Base-by-base conservation (phyloP, 495 filamentous ascomycete species). In the Physcia stellaris region DNA sequence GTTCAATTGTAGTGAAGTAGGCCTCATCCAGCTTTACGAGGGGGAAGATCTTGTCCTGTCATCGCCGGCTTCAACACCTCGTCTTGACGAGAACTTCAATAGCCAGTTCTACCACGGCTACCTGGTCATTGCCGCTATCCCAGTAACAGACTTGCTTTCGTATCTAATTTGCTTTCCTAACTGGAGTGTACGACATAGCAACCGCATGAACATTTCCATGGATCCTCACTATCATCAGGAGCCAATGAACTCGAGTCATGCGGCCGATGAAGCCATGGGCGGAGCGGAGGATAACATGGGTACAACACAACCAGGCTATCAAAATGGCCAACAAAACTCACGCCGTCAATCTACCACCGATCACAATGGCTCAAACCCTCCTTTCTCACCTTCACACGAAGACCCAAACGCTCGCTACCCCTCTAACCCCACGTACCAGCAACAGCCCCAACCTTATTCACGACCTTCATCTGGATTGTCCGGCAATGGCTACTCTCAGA, bases 391-490 rank as follows among this genome's bases (percentile, higher is more conserved):
- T 11, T 47, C 58, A 3, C 56, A 58, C 28, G 64, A 71, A 24
- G 63, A 71, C 27, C 54, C 57, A 16, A 56, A 49, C 19, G 46
- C 56, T 31, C 62, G 59, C 17, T 53, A 64, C 24, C 56, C 47
- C 26, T 59, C 67, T 9, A 59, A 57, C 9, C 43, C 61, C 26
- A 55, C 40, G 28, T 56, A 63, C 42, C 67, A 64, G 38, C 62
- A 61, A 37, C 56, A 57, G 16, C 55, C 56, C 19, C 50, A 62
- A 16, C 53, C 58, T n/a, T 45, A 46, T 42, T 66, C 68, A 5
- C 55, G 69, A 42, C 69, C 69, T 6, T 57, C 64, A 12, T 71
- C 69, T 22, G 66, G 64, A 5, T 42, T 68, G 19, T 72, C 68
- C 7, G 63, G 58, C 41, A 56, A 64, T 30, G 54, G 51, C 15